Evolutionary conservation across 345 rosid genomes (phyloP), one percentile per base, ranked within the genome.

Genomic region (Arabis hirsuta): DNA sequence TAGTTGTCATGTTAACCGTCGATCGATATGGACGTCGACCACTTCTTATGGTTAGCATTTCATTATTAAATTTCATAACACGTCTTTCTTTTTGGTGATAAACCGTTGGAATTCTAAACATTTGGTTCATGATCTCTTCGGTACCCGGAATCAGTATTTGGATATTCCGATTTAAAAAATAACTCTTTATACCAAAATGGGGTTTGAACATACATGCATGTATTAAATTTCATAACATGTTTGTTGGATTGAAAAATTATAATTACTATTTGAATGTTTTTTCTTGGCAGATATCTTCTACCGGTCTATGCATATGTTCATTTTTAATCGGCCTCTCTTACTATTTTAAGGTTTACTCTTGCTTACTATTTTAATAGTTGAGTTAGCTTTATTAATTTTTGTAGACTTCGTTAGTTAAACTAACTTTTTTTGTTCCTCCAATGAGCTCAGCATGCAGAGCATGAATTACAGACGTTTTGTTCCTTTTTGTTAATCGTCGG

Each of bases 301-400:
- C 48, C 4, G 89, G 86, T 56, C 19, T 69, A 12, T 82, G 82
- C 76, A 27, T 78, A 4, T 76, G 67, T 63, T 46, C 75, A 10
- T 65, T 76, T 61, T 68, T 84, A 16, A 45, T 70, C 13, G 90
- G 82, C 22, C 62, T 82, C n/a, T 77, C 88, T 24, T 82, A 82
- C 62, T 76, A 73, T 42, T 20, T 84, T 6, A 77, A 84, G 91
- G 91, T 85, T 56, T 56, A 60, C 16, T 41, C 12, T 31, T 42
- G 16, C 29, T 62, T 6, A 58, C 73, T 39, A 29, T 20, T 42
- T 24, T 7, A 31, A 5, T 50, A 43, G 7, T 11, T 22, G 14
- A 39, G 26, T 4, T 10, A 27, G 34, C 38, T 31, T 26, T 5
- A 6, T 9, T 32, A 4, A 42, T 12, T 52, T 14, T 12, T 20